Conservation (phyloP, 1,284 basidiomycete species). For the Ceratobasidium sp. region DNA sequence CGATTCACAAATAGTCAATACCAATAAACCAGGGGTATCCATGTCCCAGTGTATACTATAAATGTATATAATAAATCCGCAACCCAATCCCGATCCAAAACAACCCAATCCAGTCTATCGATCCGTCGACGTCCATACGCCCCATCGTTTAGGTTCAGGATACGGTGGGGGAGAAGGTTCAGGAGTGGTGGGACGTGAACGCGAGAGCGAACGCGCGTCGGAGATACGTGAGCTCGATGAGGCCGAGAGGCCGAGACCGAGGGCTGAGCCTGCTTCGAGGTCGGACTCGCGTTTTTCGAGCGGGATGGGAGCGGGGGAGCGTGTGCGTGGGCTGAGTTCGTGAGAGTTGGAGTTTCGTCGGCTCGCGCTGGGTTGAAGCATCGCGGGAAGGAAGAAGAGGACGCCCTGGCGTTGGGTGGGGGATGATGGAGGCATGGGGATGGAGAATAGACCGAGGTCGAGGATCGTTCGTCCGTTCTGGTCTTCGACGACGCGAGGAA, state of each 20-base stretch:
- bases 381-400: constrained; percentile 55
- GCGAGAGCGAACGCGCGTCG: not conserved
- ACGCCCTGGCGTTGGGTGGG: constrained; percentile 64
- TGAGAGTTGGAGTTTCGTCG: constrained; percentile 20
- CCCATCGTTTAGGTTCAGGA: not conserved
- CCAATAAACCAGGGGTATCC: not conserved
- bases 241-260: constrained; percentile 2
- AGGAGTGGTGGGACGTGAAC: constrained; percentile 20
- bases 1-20: not conserved
- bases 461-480: constrained; percentile 74
- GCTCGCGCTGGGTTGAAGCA: constrained; percentile 48
- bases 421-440: constrained; percentile 59
- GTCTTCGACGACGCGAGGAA: constrained; percentile 68
- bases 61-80: not conserved
- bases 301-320: constrained; percentile 23
- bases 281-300: constrained; percentile 21
- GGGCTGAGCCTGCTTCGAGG: constrained; percentile 19
- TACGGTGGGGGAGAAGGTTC: constrained; percentile 29
- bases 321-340: constrained; percentile 1
- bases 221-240: constrained; percentile 18
- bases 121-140: not conserved
- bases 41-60: not conserved
- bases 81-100: constrained; percentile 5
- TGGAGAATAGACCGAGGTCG: constrained; percentile 66
- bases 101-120: constrained; percentile 7